Percentiles rank a stretch among this genome's conserved stretches.
phyloP scores from a whole-genome alignment of 495 filamentous ascomycete genomes.

The Niebla homalea region DNA sequence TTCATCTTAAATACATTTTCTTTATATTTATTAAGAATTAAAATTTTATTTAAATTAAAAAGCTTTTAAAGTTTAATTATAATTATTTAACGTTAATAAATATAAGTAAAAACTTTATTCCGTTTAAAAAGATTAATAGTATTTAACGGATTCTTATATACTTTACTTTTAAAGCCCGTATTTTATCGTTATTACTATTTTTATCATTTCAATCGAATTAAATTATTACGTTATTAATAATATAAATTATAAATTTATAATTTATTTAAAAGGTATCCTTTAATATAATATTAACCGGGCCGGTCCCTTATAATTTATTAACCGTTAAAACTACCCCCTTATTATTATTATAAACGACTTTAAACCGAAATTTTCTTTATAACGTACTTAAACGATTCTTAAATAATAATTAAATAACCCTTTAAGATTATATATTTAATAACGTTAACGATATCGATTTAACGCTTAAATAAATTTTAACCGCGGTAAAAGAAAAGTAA shows the following conservation, averaged over 20 bases:
- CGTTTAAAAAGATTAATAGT: background rate
- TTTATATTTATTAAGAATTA: conserved; percentile 2
- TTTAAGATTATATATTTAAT: no score
- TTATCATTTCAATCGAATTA: background rate
- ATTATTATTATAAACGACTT: no score
- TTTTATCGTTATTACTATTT: background rate
- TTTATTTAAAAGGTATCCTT: background rate
- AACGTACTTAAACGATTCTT: no score
- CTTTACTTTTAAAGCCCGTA: background rate
- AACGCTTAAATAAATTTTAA: no score
- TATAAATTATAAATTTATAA: background rate
- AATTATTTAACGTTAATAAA: background rate
- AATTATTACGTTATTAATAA: background rate
- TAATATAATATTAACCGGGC: background rate
- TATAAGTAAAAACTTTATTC: conserved; percentile 1
- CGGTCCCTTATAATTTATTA: background rate
- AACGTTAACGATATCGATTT: no score
- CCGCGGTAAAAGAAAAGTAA: background rate
- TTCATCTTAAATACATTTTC: conserved; percentile 1
- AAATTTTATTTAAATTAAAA: background rate
- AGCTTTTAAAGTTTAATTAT: background rate
- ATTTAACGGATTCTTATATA: background rate
- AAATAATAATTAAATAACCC: no score
- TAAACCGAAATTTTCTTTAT: no score
- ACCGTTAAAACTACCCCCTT: no score